phyloP scores from a whole-genome alignment of 78 protist species.

The Trichosphaerium sp. region DNA sequence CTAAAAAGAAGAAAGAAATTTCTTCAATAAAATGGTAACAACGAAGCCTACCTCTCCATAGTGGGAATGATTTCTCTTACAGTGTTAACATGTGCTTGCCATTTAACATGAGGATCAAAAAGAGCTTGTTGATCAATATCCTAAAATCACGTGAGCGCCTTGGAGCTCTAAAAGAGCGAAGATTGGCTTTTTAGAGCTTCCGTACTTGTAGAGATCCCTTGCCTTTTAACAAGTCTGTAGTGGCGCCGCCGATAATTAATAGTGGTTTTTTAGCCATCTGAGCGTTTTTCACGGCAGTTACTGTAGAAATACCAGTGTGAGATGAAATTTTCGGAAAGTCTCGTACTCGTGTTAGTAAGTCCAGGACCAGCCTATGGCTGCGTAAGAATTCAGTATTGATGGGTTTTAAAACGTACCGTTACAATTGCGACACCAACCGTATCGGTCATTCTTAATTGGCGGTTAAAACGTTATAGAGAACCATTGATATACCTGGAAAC shows the following conservation, averaged over 20 bases:
- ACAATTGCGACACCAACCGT: slow-evolving; percentile 68
- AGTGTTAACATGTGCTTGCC: slow-evolving; percentile 1
- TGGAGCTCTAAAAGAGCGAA: too few relatives aligned
- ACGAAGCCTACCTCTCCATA: slow-evolving; percentile 10
- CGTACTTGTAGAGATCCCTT: slow-evolving; percentile 73
- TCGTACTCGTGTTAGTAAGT: slow-evolving; percentile 75
- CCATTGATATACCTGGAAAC: slow-evolving; percentile 40
- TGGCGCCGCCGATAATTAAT: slow-evolving; percentile 67
- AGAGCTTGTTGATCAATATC: slow-evolving; percentile 69
- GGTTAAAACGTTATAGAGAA: too few relatives aligned
- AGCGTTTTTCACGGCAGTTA: slow-evolving; percentile 75
- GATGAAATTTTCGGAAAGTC: too few relatives aligned
- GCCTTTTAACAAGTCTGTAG: slow-evolving; percentile 56
- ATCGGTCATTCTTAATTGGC: too few relatives aligned
- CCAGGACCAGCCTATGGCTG: slow-evolving; percentile 86
- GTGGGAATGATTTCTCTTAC: slow-evolving; percentile 50
- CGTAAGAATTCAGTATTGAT: too few relatives aligned
- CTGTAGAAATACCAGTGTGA: too few relatives aligned
- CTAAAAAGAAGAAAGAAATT: too few relatives aligned
- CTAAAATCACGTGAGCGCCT: too few relatives aligned
- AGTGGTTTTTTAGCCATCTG: slow-evolving; percentile 66
- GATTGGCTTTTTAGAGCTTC: too few relatives aligned
- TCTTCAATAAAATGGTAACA: too few relatives aligned
- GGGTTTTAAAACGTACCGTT: too few relatives aligned
- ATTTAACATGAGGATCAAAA: slow-evolving; percentile 45